Evolutionary conservation across 1,284 basidiomycete species (phyloP).

Genomic region (Prillingera fragicola): DNA sequence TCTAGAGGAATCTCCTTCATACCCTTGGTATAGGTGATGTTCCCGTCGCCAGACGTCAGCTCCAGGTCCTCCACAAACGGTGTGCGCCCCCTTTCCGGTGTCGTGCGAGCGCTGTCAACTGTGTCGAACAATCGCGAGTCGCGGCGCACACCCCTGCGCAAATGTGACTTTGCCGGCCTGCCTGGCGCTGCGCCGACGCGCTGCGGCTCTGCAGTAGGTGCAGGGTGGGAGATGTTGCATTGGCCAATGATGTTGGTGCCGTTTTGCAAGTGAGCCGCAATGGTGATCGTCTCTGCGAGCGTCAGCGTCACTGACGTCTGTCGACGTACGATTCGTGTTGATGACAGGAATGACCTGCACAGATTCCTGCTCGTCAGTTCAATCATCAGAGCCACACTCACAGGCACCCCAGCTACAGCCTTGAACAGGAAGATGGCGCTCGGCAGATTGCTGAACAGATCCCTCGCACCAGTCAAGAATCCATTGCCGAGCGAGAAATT

Average conservation of each 20-base stretch:
- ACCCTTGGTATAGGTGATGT: slow-evolving; percentile 43
- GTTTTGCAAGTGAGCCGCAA: slow-evolving; percentile 87
- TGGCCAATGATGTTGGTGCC: slow-evolving; percentile 80
- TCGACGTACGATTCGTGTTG: slow-evolving; percentile 72
- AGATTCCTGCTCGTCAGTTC: slow-evolving; percentile 19
- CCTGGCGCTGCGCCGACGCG: background rate
- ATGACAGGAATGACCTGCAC: slow-evolving; percentile 70
- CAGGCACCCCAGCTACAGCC: slow-evolving; percentile 67
- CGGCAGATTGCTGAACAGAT: slow-evolving; percentile 80
- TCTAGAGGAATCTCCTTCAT: slow-evolving; percentile 58
- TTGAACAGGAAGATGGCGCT: slow-evolving; percentile 95
- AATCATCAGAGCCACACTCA: slow-evolving; percentile 7
- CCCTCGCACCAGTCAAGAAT: slow-evolving; percentile 77
- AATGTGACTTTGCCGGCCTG: background rate
- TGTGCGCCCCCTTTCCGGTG: slow-evolving; percentile 10
- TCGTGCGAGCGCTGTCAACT: slow-evolving; percentile 21
- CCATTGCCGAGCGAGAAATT: slow-evolving; percentile 73
- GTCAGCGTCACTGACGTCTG: background rate
- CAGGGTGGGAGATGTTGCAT: slow-evolving; percentile 93
- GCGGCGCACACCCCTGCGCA: slow-evolving; percentile 18
- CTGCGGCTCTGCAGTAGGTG: slow-evolving; percentile 11
- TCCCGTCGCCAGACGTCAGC: slow-evolving; percentile 17
- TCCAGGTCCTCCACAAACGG: background rate
- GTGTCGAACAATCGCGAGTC: slow-evolving; percentile 47
- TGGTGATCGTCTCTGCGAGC: slow-evolving; percentile 69